Evolutionary conservation across 2,329 filamentous ascomycete genomes (phyloP).

Genomic region (Ophiostoma novo-ulmi): DNA sequence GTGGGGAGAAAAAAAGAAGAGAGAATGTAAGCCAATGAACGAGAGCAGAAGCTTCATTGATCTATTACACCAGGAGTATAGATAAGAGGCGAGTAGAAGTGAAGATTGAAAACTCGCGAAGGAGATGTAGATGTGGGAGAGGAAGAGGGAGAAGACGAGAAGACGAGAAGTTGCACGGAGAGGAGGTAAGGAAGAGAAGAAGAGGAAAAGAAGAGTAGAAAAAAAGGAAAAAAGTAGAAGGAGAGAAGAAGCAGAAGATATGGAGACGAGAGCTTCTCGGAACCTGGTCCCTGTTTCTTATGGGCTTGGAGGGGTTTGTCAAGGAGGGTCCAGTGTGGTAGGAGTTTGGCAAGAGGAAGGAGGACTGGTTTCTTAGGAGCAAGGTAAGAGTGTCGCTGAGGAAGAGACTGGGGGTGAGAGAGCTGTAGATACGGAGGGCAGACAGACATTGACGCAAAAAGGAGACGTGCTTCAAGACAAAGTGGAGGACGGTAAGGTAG

Average conservation of each 20-base stretch:
- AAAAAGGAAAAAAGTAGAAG: slow-evolving; percentile 2
- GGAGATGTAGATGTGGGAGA: neutral
- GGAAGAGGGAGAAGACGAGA: neutral
- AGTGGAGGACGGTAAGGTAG: neutral
- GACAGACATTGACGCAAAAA: neutral
- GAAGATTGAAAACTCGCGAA: neutral
- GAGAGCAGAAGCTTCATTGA: slow-evolving; percentile 15
- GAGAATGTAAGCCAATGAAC: slow-evolving; percentile 15
- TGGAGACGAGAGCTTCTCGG: slow-evolving; percentile 13
- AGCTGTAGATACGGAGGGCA: neutral
- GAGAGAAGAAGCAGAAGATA: slow-evolving; percentile 8
- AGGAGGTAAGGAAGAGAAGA: slow-evolving; percentile 1
- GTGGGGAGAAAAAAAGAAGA: neutral
- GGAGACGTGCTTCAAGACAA: neutral
- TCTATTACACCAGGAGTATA: slow-evolving; percentile 18
- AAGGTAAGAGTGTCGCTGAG: neutral
- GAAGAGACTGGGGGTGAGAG: neutral
- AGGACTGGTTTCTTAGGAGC: slow-evolving; percentile 6
- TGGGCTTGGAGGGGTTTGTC: neutral
- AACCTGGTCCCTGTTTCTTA: slow-evolving; percentile 10
- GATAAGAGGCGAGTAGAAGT: neutral
- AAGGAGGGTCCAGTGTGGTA: neutral
- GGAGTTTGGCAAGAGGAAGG: neutral
- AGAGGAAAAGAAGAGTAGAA: slow-evolving; percentile 11
- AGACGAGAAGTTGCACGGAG: neutral